These are phyloP conservation scores for Trypanosoma avium DNA, from an alignment of 208 protist genomes.

Conservation along the genomic window DNA sequence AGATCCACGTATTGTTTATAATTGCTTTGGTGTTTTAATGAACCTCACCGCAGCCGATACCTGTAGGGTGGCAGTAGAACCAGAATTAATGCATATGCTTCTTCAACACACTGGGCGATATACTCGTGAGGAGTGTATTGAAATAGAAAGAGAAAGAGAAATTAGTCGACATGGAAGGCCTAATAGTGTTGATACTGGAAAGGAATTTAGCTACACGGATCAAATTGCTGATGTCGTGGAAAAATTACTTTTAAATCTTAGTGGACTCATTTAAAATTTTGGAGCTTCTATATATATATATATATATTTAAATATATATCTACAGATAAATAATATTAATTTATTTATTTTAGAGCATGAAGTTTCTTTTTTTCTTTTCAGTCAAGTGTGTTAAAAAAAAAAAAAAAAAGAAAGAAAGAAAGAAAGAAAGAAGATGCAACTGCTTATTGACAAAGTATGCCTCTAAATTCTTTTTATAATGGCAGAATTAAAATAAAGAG, in stretches of 20 bases:
- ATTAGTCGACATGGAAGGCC: conserved; percentile 18
- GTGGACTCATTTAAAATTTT: conserved; percentile 35
- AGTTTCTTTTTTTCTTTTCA: too few species aligned
- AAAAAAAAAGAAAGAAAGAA: conserved; percentile 3
- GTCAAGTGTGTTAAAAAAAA: not conserved
- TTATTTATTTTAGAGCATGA: too few species aligned
- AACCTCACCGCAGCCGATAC: conserved; percentile 72
- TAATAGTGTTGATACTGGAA: conserved; percentile 3
- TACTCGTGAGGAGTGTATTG: conserved; percentile 45
- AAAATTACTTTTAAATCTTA: conserved; percentile 71
- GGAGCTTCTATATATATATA: not conserved
- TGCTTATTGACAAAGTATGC: too few species aligned
- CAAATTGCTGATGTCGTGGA: conserved; percentile 77
- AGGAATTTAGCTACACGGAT: conserved; percentile 40
- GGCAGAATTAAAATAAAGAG: too few species aligned
- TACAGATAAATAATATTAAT: too few species aligned
- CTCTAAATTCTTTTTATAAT: too few species aligned
- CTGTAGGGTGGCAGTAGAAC: conserved; percentile 66
- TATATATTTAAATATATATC: conserved; percentile 9
- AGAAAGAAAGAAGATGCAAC: not conserved
- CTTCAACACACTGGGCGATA: conserved; percentile 71
- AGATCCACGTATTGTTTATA: conserved; percentile 80
- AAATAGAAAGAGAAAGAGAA: conserved; percentile 34
- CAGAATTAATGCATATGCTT: conserved; percentile 60
- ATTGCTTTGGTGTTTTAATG: conserved; percentile 77